A percentile compares a stretch with the other conserved stretches of the same genome.
Evolutionary conservation across 306 rosid species (phyloP).

Genomic region (Pachyrhizus erosus): DNA sequence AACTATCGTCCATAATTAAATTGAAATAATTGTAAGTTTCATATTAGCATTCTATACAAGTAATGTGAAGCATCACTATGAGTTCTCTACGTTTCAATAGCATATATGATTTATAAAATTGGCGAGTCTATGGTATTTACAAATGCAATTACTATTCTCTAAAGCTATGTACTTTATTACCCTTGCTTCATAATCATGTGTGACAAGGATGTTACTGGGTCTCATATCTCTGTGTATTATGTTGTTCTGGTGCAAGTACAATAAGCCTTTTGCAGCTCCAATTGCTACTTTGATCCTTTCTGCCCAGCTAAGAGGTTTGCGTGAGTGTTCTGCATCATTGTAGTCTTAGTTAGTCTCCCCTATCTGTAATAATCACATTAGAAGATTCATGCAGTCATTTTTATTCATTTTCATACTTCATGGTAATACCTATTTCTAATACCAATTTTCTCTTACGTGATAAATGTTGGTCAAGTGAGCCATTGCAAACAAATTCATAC

Average conservation of each 20-base stretch:
- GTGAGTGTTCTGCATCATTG: constrained; percentile 56
- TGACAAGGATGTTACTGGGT: constrained; percentile 82
- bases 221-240: constrained; percentile 84
- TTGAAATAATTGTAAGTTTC: not conserved
- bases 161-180: constrained; percentile 46
- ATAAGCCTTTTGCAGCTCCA: constrained; percentile 75
- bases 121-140: not conserved
- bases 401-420: constrained; percentile 1
- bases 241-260: constrained; percentile 65
- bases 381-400: not conserved
- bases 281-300: constrained; percentile 73
- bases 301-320: constrained; percentile 64
- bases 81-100: not conserved
- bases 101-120: not conserved
- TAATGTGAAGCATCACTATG: not conserved
- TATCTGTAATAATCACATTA: not conserved
- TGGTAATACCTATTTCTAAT: not conserved
- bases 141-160: not conserved
- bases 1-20: not conserved
- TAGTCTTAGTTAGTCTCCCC: not conserved
- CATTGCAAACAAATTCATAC: constrained; percentile 78
- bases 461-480: constrained; percentile 75
- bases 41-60: constrained; percentile 1
- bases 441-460: constrained; percentile 58
- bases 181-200: constrained; percentile 74